Base-by-base conservation (phyloP, 2,329 filamentous ascomycete genomes). In the Alternaria conjuncta region DNA sequence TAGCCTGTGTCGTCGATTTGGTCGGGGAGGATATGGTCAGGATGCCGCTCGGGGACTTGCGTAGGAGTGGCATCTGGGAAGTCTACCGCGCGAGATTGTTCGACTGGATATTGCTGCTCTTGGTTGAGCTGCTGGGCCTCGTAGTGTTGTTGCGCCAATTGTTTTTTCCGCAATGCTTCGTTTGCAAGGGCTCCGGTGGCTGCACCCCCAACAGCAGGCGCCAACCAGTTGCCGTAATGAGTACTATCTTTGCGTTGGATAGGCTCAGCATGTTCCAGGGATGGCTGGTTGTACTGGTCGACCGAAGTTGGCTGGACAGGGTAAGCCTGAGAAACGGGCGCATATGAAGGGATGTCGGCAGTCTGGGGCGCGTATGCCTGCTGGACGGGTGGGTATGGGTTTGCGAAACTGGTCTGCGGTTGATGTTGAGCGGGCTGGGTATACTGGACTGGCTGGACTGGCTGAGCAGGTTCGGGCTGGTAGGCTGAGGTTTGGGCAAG, bases 141-240 rank as follows among this genome's bases (percentile, higher is more conserved):
- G 25, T 75, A 70, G 13, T 70, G 71, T 41, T 76, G 64, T 55
- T 76, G 61, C 32, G 61, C 68, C 59, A 69, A 56, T 50, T 79
- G 73, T n/a, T 76, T 72, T n/a, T 66, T 71, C 12, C 66, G 73
- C 49, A 79, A 77, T 10, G 72, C 75, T 63, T 76, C 78, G 7
- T 68, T 73, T 8, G 81, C 81, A 18, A 79, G 68, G 28, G 80
- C 82, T 46, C 82, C 82, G 30, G 81, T 78, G 12, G 76, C 76
- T 30, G 71, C 80, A 32, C 82, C 82, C 10, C 79, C 83, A 20
- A 82, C 83, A n/a, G 80, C 81, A 32, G 84, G 84, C 21, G 81
- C 83, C 79, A 88, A 84, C 86, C 86, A 89, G 28, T 85, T 81
- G 15, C 84, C 84, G 60, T 86, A 85, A 55, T 82, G 77, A 51